Evolutionary conservation across 2,329 filamentous ascomycete species (phyloP), one percentile per base, ranked within the genome.

Genomic region (Arthrobotrys sphaeroides): DNA sequence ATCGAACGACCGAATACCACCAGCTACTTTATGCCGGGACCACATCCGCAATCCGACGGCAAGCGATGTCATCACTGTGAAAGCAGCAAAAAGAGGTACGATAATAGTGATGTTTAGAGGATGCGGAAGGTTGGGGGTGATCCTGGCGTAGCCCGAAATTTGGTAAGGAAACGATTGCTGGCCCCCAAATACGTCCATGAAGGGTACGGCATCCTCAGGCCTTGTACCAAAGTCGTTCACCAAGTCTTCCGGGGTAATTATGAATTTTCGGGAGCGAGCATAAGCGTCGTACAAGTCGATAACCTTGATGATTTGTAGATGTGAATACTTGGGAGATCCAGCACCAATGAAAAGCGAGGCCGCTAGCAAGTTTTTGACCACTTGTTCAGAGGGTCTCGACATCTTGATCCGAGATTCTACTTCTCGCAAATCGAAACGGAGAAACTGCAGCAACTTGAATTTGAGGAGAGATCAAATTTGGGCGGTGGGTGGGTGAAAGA

Each of bases 1-100:
- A 47, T 72, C 67, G 20, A 72, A 72, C 5, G 36, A 55, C 24
- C 49, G 28, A 12, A 72, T 61, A 33, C 57, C 57, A 2, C 67
- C 67, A 10, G 67, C 55, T 5, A 72, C 18, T 20, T 36, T 47
- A n/a, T 72, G 20, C n/a, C 67, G 38, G 12, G 67, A 72, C 43
- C 47, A 72, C 36, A 72, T 5, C 16, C 67, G 20, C 22, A 72
- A 36, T 6, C 33, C 33, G 18, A 72, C 40, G 5, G 55, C 33
- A 16, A 62, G 38, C 3, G 33, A 53, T 38, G 67, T 64, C 26
- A 72, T 36, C 7, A 62, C 24, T 26, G 57, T 62, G 28, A 72
- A 57, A 16, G 20, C 20, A 5, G 20, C 42, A n/a, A 62, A 72
- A 5, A 72, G 38, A 0, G 67, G 67, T 9, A 64, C 26, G 9